These are phyloP conservation scores for Guyanaporus albipodus DNA, from an alignment of 768 basidiomycete genomes.

Conservation along the genomic window DNA sequence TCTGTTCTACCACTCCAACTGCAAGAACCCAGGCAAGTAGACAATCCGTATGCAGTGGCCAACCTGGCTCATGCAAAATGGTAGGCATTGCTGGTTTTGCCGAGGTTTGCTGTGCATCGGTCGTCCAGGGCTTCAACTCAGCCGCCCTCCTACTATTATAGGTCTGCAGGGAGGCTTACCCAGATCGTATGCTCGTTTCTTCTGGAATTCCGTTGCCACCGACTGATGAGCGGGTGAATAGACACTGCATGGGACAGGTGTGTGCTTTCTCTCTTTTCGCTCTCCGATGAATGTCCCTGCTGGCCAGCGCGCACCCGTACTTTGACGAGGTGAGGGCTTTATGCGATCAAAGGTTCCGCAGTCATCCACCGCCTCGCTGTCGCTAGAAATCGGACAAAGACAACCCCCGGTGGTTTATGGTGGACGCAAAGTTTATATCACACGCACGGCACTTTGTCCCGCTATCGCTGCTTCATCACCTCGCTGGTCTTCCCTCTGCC, in stretches of 20 bases:
- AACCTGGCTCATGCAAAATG: slow-evolving; percentile 7
- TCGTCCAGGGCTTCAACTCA: slow-evolving; percentile 4
- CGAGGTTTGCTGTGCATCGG: slow-evolving; percentile 44
- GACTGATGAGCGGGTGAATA: slow-evolving; percentile 29
- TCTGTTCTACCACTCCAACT: slow-evolving; percentile 85
- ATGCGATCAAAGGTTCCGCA: not conserved
- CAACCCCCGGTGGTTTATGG: slow-evolving; percentile 92
- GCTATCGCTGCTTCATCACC: slow-evolving; percentile 64
- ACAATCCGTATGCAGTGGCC: not conserved
- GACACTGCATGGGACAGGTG: slow-evolving; percentile 91
- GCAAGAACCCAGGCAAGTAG: slow-evolving; percentile 67
- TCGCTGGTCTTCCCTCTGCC: slow-evolving; percentile 42
- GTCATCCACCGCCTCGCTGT: not conserved
- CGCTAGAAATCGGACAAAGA: slow-evolving; percentile 70
- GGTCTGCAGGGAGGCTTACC: slow-evolving; percentile 83
- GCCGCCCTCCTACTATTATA: slow-evolving; percentile 33
- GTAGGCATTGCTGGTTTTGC: slow-evolving; percentile 79
- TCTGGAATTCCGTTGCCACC: not conserved
- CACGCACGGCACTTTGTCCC: slow-evolving; percentile 74
- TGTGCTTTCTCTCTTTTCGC: slow-evolving; percentile 22
- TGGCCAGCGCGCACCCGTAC: slow-evolving; percentile 65
- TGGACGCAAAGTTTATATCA: slow-evolving; percentile 65
- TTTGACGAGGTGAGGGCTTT: slow-evolving; percentile 57
- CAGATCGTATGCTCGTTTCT: slow-evolving; percentile 62
- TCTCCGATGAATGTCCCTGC: slow-evolving; percentile 8